These are phyloP conservation scores for Mortierella sp. DNA, from an alignment of 371 early-diverging fungal species.

Conservation along the genomic window DNA sequence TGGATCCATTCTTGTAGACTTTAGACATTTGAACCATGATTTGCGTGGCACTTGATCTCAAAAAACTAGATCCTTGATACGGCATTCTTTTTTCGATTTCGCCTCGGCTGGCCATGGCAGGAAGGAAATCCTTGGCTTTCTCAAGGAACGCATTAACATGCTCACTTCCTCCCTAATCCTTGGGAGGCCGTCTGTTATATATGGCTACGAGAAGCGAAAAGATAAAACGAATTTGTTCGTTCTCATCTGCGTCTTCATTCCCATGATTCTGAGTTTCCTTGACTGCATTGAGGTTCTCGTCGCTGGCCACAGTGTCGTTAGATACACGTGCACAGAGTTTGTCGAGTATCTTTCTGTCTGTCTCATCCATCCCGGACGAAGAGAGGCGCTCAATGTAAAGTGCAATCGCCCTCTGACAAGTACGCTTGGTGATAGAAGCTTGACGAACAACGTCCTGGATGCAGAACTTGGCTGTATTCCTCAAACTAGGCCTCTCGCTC, in stretches of 20 bases:
- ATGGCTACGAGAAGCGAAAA: neutral
- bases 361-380: neutral
- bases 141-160: neutral
- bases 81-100: neutral
- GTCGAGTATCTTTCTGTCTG: neutral
- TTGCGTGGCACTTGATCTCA: constrained; percentile 9
- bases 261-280: neutral
- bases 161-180: too few relatives aligned
- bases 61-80: neutral
- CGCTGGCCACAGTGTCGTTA: neutral
- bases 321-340: neutral
- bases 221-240: neutral
- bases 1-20: neutral
- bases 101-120: neutral
- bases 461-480: neutral
- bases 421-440: neutral
- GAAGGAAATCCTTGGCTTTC: neutral
- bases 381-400: neutral
- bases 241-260: neutral
- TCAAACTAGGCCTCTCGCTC: neutral
- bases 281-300: neutral
- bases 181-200: neutral
- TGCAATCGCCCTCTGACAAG: neutral
- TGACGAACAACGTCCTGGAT: neutral
- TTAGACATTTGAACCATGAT: constrained; percentile 7